These are phyloP conservation scores for Vitis hybrid DNA, from an alignment of 177 flowering plant species.

Conservation along the genomic window DNA sequence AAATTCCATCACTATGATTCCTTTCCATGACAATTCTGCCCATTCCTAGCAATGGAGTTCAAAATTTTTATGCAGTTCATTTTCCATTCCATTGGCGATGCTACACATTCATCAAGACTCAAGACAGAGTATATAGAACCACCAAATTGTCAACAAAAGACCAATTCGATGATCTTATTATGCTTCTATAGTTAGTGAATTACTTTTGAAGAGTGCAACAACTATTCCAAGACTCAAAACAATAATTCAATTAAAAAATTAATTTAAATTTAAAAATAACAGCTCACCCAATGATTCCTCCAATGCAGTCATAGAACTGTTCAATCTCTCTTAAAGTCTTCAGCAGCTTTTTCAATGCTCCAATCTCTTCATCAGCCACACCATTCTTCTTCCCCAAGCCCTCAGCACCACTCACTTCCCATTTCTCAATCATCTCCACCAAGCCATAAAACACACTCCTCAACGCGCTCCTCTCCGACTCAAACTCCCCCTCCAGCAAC, in stretches of 20 bases:
- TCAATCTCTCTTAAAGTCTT: constrained; percentile 62
- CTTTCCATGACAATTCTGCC: no score
- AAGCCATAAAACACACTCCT: constrained; percentile 65
- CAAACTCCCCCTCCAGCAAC: constrained; percentile 22
- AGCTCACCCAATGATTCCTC: constrained; percentile 89
- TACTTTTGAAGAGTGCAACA: no score
- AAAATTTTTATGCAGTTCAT: no score
- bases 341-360: constrained; percentile 54
- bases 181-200: no score
- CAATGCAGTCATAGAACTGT: constrained; percentile 85
- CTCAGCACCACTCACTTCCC: constrained; percentile 34
- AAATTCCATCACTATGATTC: no score
- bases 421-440: constrained; percentile 70
- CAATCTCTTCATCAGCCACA: constrained; percentile 22
- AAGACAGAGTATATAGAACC: not conserved
- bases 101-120: no score
- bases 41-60: no score
- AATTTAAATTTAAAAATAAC: not conserved
- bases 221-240: not conserved
- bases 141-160: not conserved
- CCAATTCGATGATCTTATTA: no score
- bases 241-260: not conserved
- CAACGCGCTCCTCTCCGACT: constrained; percentile 37
- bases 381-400: constrained; percentile 15
- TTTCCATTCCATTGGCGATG: no score